These are phyloP conservation scores for Microdochium nivale DNA, from an alignment of 2,329 filamentous ascomycete genomes.

Conservation along the genomic window DNA sequence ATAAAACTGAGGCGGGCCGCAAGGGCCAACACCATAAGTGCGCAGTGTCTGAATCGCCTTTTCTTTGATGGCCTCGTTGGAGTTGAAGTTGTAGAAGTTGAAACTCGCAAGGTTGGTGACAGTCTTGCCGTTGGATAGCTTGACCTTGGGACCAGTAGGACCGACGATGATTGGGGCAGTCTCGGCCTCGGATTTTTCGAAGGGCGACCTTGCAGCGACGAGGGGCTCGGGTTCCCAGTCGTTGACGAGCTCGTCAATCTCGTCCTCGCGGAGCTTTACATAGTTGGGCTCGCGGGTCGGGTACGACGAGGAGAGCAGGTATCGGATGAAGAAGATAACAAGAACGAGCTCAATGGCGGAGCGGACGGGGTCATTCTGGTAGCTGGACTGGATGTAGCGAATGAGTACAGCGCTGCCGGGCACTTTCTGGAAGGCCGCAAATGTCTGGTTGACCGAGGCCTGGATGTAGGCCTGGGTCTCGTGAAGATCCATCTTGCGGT, in stretches of 20 bases:
- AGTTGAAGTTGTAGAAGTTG: conserved; percentile 97
- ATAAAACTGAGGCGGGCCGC: conserved; percentile 95
- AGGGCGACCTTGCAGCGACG: conserved; percentile 60
- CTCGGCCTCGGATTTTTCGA: conserved; percentile 77
- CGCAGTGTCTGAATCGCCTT: conserved; percentile 90
- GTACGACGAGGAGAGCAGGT: conserved; percentile 86
- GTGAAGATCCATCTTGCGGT: conserved; percentile 54
- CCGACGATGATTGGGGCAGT: conserved; percentile 82
- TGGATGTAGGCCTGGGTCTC: conserved; percentile 47
- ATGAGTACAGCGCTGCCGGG: conserved; percentile 91
- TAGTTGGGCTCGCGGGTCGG: conserved; percentile 84
- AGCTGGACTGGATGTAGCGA: conserved; percentile 93
- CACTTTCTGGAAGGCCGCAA: conserved; percentile 72
- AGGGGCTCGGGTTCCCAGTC: conserved; percentile 95
- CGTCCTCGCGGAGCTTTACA: conserved; percentile 84
- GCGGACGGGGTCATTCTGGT: conserved; percentile 92
- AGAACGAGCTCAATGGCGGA: conserved; percentile 89
- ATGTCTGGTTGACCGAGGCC: conserved; percentile 41
- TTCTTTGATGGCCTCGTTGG: conserved; percentile 86
- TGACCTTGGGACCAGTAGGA: conserved; percentile 82
- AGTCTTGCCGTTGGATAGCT: conserved; percentile 78
- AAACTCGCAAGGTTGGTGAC: conserved; percentile 91
- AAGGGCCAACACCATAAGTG: conserved; percentile 93
- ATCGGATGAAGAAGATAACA: conserved; percentile 91
- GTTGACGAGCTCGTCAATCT: conserved; percentile 93